These are phyloP conservation scores for Calonectria honghensis DNA, from an alignment of 2,329 filamentous ascomycete genomes.

Conservation along the genomic window DNA sequence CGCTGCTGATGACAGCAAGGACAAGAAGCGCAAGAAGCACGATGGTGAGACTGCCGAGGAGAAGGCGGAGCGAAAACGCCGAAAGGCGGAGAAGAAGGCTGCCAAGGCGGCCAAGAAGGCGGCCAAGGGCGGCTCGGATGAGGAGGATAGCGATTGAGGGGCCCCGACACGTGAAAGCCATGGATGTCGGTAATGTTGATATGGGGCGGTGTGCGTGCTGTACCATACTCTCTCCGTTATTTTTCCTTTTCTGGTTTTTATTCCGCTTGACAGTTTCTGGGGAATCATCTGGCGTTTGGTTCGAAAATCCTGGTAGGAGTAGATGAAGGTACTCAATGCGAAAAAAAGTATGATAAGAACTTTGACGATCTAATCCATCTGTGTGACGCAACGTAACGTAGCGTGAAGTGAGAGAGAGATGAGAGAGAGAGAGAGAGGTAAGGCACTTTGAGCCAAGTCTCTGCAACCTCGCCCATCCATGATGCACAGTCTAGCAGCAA, in stretches of 20 bases:
- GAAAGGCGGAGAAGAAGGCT: slow-evolving; percentile 77
- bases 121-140: slow-evolving; percentile 70
- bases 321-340: slow-evolving; percentile 56
- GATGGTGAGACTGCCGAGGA: slow-evolving; percentile 84
- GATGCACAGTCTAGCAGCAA: slow-evolving; percentile 1
- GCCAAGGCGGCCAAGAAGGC: slow-evolving; percentile 75
- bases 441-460: not conserved
- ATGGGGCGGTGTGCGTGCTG: slow-evolving; percentile 54
- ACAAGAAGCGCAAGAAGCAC: slow-evolving; percentile 86
- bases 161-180: slow-evolving; percentile 45
- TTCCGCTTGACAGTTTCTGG: slow-evolving; percentile 42
- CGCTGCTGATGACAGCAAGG: slow-evolving; percentile 73
- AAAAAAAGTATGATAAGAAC: slow-evolving; percentile 53
- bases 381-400: slow-evolving; percentile 24
- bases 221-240: slow-evolving; percentile 53
- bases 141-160: slow-evolving; percentile 71
- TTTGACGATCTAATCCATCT: not conserved
- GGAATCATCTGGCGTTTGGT: slow-evolving; percentile 55
- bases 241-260: slow-evolving; percentile 49
- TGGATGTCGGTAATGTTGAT: slow-evolving; percentile 51
- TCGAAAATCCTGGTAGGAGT: slow-evolving; percentile 57
- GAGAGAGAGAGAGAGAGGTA: not conserved
- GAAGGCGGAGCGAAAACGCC: slow-evolving; percentile 76
- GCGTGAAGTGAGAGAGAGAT: not conserved
- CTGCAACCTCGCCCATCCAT: slow-evolving; percentile 13